A percentile compares a stretch with the other conserved stretches of the same genome.
phyloP scores from a whole-genome alignment of 2,329 filamentous ascomycete genomes.

The Colletotrichum sp. region DNA sequence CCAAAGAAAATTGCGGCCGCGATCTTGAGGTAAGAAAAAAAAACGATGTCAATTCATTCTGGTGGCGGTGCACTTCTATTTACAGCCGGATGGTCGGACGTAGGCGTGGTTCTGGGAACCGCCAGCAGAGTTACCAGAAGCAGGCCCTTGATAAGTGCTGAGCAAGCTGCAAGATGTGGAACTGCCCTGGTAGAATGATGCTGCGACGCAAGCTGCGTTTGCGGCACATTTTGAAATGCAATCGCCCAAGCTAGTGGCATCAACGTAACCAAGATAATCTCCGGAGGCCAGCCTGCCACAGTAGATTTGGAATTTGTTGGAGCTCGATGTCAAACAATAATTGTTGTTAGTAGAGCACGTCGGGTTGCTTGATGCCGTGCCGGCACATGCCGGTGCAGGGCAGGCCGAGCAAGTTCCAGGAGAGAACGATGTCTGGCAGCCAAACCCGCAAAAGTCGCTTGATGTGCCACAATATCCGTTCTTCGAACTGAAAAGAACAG shows the following conservation, averaged over 20 bases:
- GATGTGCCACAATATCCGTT: constrained; percentile 21
- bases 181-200: background rate
- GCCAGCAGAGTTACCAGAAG: constrained; percentile 4
- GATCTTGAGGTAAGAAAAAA: background rate
- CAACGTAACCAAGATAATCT: background rate
- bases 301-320: constrained; percentile 7
- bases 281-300: constrained; percentile 9
- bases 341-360: background rate
- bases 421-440: constrained; percentile 11
- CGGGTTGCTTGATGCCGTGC: background rate
- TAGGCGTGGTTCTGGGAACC: constrained; percentile 2
- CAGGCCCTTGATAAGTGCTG: background rate
- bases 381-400: background rate
- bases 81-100: background rate
- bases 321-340: constrained; percentile 4
- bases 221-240: constrained; percentile 9
- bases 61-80: background rate
- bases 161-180: background rate
- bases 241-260: constrained; percentile 1
- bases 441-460: constrained; percentile 21
- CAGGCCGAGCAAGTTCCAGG: background rate
- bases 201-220: background rate
- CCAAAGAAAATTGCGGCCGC: background rate
- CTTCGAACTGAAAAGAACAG: background rate
- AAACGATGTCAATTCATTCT: background rate